Evolutionary conservation across 768 basidiomycete species (phyloP), one percentile per base, ranked within the genome.

Genomic region (Butyriboletus loyo): DNA sequence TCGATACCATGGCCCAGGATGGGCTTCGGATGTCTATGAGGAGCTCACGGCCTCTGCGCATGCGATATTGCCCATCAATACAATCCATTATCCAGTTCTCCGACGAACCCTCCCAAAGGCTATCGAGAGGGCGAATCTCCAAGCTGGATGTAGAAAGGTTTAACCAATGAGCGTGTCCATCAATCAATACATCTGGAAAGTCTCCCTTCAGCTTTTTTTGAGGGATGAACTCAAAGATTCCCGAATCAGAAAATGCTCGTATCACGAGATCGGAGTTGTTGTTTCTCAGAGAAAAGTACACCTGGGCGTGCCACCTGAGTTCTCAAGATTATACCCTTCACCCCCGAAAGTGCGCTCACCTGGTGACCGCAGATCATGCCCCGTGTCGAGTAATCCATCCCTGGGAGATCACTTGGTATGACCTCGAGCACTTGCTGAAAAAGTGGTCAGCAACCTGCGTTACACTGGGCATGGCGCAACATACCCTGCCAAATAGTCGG

Each of bases 81-180:
- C 49, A 52, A 21, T 35, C 42, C 1, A 69, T 41, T 2, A 8
- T 37, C 68, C 69, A 69, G 15, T 71, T 61, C 3, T 56, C 51
- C 0, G 48, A 21, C 0, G 59, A 64, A 3, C 30, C 3, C 4
- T 49, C 22, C 70, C 68, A 70, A 0, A 47, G 11, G 7, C 31
- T 47, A 10, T 58, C 34, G 1, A 61, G 38, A 13, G 66, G 59
- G 2, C 64, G 61, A 13, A 70, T 49, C 44, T 71, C 70, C 5
- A 71, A 49, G 38, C 53, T 10, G 1, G 43, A 40, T 0, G 50
- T 56, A 9, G 43, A 14, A 1, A 69, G 41, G 17, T 68, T 55
- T 17, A 70, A 40, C 70, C 70, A 71, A 47, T 69, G 70, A 27
- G 32, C 56, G 10, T 61, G 55, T 2, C 50, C 56, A 2, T 54